Evolutionary conservation across 495 filamentous ascomycete species (phyloP).

Genomic region (Daldinia concentrica): DNA sequence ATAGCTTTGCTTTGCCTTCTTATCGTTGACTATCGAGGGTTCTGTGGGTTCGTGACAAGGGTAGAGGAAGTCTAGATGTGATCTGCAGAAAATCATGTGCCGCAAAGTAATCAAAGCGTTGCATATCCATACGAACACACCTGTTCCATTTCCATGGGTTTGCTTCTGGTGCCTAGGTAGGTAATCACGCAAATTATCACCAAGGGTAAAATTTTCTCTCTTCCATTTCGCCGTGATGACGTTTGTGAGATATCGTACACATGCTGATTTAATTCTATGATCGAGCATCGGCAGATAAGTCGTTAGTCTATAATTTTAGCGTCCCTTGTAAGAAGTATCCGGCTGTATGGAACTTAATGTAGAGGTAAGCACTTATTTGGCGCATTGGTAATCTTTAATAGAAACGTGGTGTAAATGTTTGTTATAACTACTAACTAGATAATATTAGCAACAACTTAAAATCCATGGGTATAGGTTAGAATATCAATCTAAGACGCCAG

Average conservation of each 20-base stretch:
- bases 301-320: constrained; percentile 11
- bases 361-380: background rate
- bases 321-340: background rate
- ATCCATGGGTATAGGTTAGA: background rate
- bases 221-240: constrained; percentile 28
- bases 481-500: background rate
- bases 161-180: constrained; percentile 15
- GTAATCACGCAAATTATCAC: constrained; percentile 30
- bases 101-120: constrained; percentile 26
- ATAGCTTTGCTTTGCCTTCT: background rate
- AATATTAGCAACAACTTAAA: background rate
- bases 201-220: constrained; percentile 12
- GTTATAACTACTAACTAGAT: background rate
- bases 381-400: background rate
- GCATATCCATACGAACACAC: background rate
- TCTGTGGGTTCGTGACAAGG: constrained; percentile 16
- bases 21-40: background rate
- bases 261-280: background rate
- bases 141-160: constrained; percentile 21
- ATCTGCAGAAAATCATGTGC: constrained; percentile 40
- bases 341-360: background rate
- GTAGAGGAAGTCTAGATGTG: constrained; percentile 33
- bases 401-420: background rate
- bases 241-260: constrained; percentile 3
- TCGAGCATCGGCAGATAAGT: constrained; percentile 6